phyloP scores from a whole-genome alignment of 768 basidiomycete genomes.

The Leccinum olivaceopallidum region DNA sequence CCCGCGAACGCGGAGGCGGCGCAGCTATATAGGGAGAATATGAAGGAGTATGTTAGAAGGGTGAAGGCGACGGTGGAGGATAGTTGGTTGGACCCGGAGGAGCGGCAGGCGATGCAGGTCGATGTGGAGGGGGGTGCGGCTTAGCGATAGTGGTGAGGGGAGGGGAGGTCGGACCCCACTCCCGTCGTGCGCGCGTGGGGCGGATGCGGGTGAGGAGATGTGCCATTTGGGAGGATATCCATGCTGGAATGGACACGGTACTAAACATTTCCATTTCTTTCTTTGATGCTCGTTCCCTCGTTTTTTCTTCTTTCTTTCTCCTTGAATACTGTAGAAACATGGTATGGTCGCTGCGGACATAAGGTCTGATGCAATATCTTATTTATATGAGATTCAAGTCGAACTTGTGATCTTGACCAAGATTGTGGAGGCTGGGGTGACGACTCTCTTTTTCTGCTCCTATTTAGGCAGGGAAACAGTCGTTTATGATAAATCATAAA shows the following conservation, averaged over 20 bases:
- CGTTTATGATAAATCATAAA: no score
- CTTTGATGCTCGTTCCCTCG: constrained; percentile 5
- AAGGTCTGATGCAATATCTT: not conserved
- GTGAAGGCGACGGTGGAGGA: constrained; percentile 95
- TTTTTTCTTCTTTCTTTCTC: not conserved
- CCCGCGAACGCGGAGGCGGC: constrained; percentile 99
- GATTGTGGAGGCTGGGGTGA: no score
- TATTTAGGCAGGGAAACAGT: no score
- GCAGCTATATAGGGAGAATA: constrained; percentile 93
- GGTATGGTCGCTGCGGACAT: not conserved
- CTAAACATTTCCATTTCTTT: not conserved
- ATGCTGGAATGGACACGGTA: constrained; percentile 8
- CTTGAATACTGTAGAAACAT: constrained; percentile 3
- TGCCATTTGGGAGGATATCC: not conserved
- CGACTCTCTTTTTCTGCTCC: not conserved
- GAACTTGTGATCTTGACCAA: not conserved
- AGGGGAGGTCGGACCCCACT: no score
- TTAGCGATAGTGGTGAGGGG: not conserved
- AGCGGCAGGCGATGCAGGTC: constrained; percentile 59
- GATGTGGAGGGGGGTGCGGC: constrained; percentile 25
- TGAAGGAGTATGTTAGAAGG: constrained; percentile 95
- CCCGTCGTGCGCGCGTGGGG: not conserved
- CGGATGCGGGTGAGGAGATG: not conserved
- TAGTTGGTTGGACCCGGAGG: constrained; percentile 85
- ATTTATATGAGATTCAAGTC: not conserved